Percentiles rank a stretch among this genome's conserved stretches.
Evolutionary conservation across 768 basidiomycete species (phyloP).

Genomic region (Baorangia bicolor): DNA sequence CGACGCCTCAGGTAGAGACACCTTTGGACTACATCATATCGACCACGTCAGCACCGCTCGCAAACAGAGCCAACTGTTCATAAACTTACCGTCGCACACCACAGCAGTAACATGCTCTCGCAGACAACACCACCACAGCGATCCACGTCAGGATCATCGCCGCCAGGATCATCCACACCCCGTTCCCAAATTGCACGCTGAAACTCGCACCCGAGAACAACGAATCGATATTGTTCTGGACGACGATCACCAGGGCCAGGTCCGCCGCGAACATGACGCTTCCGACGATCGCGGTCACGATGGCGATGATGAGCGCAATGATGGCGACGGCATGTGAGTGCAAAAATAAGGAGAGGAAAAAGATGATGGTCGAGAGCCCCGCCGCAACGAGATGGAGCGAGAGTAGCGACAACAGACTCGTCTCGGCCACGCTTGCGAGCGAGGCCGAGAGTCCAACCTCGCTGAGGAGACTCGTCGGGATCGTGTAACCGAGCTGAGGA

Average conservation of each 20-base stretch:
- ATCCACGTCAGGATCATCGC: slow-evolving; percentile 58
- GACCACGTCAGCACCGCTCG: slow-evolving; percentile 4
- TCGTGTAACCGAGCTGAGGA: slow-evolving; percentile 66
- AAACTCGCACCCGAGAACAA: slow-evolving; percentile 41
- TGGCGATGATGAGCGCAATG: slow-evolving; percentile 54
- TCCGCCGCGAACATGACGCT: slow-evolving; percentile 61
- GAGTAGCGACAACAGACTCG: slow-evolving; percentile 53
- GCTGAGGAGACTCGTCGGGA: slow-evolving; percentile 47
- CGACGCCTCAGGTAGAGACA: background rate
- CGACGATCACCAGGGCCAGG: slow-evolving; percentile 56
- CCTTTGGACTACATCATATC: slow-evolving; percentile 8
- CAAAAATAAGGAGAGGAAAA: slow-evolving; percentile 57
- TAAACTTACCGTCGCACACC: slow-evolving; percentile 48
- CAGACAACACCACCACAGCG: slow-evolving; percentile 58
- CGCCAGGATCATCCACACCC: slow-evolving; percentile 67
- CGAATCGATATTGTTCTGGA: slow-evolving; percentile 42
- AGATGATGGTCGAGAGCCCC: slow-evolving; percentile 53
- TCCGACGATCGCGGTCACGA: slow-evolving; percentile 54
- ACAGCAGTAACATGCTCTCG: slow-evolving; percentile 66
- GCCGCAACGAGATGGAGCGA: slow-evolving; percentile 69
- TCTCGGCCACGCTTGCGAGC: slow-evolving; percentile 48
- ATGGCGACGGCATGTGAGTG: slow-evolving; percentile 56
- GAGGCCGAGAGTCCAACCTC: slow-evolving; percentile 43
- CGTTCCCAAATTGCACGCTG: slow-evolving; percentile 59
- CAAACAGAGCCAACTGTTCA: background rate